Base-by-base conservation (phyloP, 106 monocot species). In the Posidonia australis region DNA sequence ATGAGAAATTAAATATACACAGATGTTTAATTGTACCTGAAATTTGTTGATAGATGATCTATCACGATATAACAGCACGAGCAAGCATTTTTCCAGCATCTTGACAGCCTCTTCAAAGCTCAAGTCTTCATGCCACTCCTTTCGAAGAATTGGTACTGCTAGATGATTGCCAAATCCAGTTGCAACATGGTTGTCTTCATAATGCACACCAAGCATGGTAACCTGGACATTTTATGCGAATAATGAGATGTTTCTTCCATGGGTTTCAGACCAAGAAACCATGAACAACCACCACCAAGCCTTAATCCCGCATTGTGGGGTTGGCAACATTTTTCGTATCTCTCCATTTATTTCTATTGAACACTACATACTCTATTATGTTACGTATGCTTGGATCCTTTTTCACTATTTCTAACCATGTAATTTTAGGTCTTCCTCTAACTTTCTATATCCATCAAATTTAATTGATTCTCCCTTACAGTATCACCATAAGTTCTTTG, bases 81-180 rank as follows among this genome's bases (percentile, higher is more conserved):
- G 73, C 79, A 89, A 73, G 70, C 89, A 89, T 70, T 89, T 85
- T 77, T 89, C 89, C 44, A 89, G 44, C 19, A 89, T 62, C 64
- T 85, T 89, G 5, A 89, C 89, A 73, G 85, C 89, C 42, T 89
- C 89, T 73, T 89, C 89, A 73, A 85, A 89, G 29, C 58, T 89
- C 72, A 89, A 32, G 48, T 80, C 82, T 29, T 82, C 89, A 63
- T 54, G 82, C 89, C 89, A 89, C 67, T 89, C 89, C 75, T 74
- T 69, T 16, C 89, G 80, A 66, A 89, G 75, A 51, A 89, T 82
- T 14, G 89, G 89, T 31, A 77, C 68, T 13, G 89, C 85, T 62
- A 89, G 70, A 73, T 89, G 89, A 72, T 89, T 89, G 7, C 89
- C 89, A 73, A 85, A 89, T 18, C 90, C 90, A 70, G 90, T 86